Evolutionary conservation across 108 stramenopile species (phyloP), one percentile per base, ranked within the genome.

Genomic region (Nitzschia sp.): DNA sequence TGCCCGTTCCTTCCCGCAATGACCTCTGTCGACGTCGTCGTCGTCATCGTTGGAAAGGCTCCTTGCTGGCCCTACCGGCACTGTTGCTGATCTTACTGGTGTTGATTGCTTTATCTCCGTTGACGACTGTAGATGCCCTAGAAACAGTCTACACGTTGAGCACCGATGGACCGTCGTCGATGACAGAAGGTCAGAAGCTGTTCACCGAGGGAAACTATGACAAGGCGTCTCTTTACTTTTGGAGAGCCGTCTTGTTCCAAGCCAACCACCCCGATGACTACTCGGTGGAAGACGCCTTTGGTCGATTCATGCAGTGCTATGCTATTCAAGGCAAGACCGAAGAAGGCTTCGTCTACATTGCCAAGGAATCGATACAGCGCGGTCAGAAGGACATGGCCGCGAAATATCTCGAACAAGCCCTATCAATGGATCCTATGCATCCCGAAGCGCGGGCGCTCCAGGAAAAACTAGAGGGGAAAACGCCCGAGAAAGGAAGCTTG

Each of bases 331-430:
- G 64, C 26, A 59, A 72, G 57, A 33, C 80, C 6, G 85, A 73
- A 9, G 92, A 93, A 53, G 92, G 87, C 35, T 85, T 88, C 22
- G 75, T 82, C 4, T 88, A 75, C 47, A 76, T 93, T 46, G 81
- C 87, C 0, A 74, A 68, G 25, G 89, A 93, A 66, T 79, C 79
- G 2, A 78, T 85, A 52, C 68, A 69, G 29, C 75, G 92, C n/a
- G 83, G 81, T 26, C 88, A 90, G 56, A 67, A 62, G n/a, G 68
- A 80, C 15, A 90, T 93, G 89, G 92, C 81, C 19, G 45, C 70
- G 17, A 55, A 68, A 53, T 93, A 90, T 59, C 38, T 90, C 33
- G 54, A 67, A 48, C 81, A 85, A 64, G 92, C 92, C 11, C 62
- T 93, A 23, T 47, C 69, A 34, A 68, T 79, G 22, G 85, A 85